Base-by-base conservation (phyloP, 2,329 filamentous ascomycete genomes). In the Pezicula rhizophila region DNA sequence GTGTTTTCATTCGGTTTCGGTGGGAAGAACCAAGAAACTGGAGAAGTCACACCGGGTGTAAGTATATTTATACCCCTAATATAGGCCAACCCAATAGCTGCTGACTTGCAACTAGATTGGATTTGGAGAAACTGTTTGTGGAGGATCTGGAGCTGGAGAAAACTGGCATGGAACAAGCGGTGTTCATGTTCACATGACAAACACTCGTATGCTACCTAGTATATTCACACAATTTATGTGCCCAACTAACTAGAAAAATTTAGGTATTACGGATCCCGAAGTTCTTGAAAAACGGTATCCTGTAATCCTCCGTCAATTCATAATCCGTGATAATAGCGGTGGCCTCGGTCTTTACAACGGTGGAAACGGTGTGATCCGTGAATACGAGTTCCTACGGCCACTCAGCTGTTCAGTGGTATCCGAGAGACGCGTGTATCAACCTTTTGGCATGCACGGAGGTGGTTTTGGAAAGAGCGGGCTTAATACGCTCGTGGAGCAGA, bases 101-200 rank as follows among this genome's bases (percentile, higher is more conserved):
- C 28, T 31, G 8, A 31, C 28, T 31, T 31, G 28, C 2, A 5
- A 5, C 8, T 11, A 31, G 1, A 91, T 91, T 62, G 87, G 87
- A 5, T 92, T 90, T 71, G 90, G 91, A 64, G 87, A 92, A 65
- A 91, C 87, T 10, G 89, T 92, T 53, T 83, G 84, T 0, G 87
- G 87, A 39, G 87, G 87, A 1, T 79, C 76, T 26, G 87, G 87
- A 28, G 87, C 87, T 0, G 86, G 86, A 0, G 77, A 83, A 0
- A 73, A 73, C 5, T 90, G 86, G 86, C 72, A 84, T 51, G 87
- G 87, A 37, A 82, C 84, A 8, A 79, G 74, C 46, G 87, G 85
- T 23, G 85, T 91, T n/a, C 86, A 92, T 63, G 84, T 80, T 2
- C 85, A 92, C 68, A 89, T 89, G 84, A 92, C 87, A 7, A 92